A percentile compares a stretch with the other conserved stretches of the same genome.
Evolutionary conservation across 208 protist genomes (phyloP).

Genomic region (Trypanosoma lewisi): DNA sequence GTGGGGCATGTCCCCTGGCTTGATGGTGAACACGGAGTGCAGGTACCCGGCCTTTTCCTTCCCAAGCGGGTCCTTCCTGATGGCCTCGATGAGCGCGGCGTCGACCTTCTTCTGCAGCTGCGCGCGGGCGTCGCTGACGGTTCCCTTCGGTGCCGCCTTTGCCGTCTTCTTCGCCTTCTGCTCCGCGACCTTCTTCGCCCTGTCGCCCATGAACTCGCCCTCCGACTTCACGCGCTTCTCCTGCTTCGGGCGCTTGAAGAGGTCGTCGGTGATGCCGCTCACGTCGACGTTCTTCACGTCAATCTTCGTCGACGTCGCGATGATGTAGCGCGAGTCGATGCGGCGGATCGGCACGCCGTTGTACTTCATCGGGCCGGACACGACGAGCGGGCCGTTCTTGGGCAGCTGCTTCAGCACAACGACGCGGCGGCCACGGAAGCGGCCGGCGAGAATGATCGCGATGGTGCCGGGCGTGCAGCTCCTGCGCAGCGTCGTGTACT

Average conservation of each 20-base stretch:
- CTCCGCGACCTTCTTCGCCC: constrained; percentile 69
- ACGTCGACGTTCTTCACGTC: constrained; percentile 90
- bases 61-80: constrained; percentile 69
- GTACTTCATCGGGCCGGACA: constrained; percentile 95
- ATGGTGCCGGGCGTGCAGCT: constrained; percentile 90
- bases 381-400: constrained; percentile 93
- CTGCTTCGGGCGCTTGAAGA: constrained; percentile 68
- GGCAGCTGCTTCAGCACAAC: constrained; percentile 98
- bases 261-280: constrained; percentile 54
- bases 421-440: constrained; percentile 96
- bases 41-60: constrained; percentile 81
- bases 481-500: constrained; percentile 31
- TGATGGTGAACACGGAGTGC: constrained; percentile 84
- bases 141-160: constrained; percentile 50
- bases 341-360: constrained; percentile 98
- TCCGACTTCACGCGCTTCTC: constrained; percentile 81
- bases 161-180: constrained; percentile 67
- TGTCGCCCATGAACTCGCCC: constrained; percentile 85
- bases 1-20: constrained; percentile 79
- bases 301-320: constrained; percentile 98
- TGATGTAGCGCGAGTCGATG: constrained; percentile 97
- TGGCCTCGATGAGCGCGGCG: constrained; percentile 64
- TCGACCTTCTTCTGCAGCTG: constrained; percentile 80
- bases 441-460: constrained; percentile 96
- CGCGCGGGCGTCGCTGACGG: constrained; percentile 65